Conservation (phyloP, 2,329 filamentous ascomycete species). For the Periglandula ipomoeae region DNA sequence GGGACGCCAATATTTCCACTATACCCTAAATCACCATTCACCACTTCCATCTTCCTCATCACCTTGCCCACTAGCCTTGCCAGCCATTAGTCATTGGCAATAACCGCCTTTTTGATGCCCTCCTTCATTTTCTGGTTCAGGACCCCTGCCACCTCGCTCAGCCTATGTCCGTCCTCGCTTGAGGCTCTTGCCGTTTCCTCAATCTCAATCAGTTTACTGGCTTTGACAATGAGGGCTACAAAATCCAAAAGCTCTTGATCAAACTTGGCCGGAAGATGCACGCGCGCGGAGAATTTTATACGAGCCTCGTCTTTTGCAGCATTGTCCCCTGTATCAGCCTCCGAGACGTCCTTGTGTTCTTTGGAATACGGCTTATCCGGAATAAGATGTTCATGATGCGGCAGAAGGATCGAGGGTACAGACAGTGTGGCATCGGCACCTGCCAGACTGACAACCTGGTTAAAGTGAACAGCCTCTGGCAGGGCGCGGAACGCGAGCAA, state of each 20-base stretch:
- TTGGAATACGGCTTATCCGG: background rate
- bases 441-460: constrained; percentile 1
- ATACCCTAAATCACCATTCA: constrained; percentile 6
- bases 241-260: constrained; percentile 8
- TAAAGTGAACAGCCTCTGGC: background rate
- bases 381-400: constrained; percentile 8
- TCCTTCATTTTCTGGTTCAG: constrained; percentile 39
- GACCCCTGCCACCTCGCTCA: constrained; percentile 3
- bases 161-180: background rate
- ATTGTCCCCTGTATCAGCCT: background rate
- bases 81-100: constrained; percentile 13
- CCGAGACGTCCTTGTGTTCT: background rate
- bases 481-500: constrained; percentile 4
- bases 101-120: constrained; percentile 32
- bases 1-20: constrained; percentile 1
- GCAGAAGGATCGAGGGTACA: constrained; percentile 4
- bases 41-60: constrained; percentile 4
- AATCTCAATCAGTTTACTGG: constrained; percentile 7
- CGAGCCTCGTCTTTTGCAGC: background rate
- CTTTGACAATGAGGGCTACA: constrained; percentile 6
- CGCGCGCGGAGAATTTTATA: constrained; percentile 1
- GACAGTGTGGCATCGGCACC: constrained; percentile 3
- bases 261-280: constrained; percentile 4
- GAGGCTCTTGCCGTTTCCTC: background rate
- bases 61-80: constrained; percentile 6